phyloP scores from a whole-genome alignment of 352 stramenopile genomes.

The Pythium coloratum region DNA sequence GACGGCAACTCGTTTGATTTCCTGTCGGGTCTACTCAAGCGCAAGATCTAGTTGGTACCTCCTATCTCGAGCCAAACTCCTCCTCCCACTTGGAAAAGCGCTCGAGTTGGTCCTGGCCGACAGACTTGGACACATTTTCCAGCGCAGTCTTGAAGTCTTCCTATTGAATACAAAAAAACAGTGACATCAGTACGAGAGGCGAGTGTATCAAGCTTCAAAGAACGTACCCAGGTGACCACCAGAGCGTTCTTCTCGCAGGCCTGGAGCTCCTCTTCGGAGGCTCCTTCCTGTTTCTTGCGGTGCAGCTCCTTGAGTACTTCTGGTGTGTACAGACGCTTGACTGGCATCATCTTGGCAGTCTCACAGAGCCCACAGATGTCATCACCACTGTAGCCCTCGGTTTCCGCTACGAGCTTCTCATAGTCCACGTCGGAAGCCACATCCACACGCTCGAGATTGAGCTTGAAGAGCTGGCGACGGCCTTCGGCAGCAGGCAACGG shows the following conservation, averaged over 20 bases:
- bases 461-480: slow-evolving; percentile 67
- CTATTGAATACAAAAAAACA: slow-evolving; percentile 14
- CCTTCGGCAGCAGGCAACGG: slow-evolving; percentile 39
- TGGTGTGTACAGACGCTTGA: slow-evolving; percentile 45
- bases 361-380: slow-evolving; percentile 49
- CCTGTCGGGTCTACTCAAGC: slow-evolving; percentile 80
- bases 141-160: slow-evolving; percentile 67
- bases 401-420: slow-evolving; percentile 65
- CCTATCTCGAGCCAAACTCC: slow-evolving; percentile 81
- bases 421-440: slow-evolving; percentile 76
- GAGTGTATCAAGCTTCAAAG: too few species aligned
- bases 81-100: slow-evolving; percentile 77
- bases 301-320: slow-evolving; percentile 50
- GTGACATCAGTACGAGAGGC: not conserved
- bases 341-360: slow-evolving; percentile 52
- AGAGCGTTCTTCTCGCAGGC: slow-evolving; percentile 59
- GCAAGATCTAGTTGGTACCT: slow-evolving; percentile 60
- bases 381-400: slow-evolving; percentile 53
- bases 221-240: slow-evolving; percentile 47
- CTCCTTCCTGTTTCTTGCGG: slow-evolving; percentile 55
- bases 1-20: slow-evolving; percentile 92
- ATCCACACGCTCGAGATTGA: slow-evolving; percentile 80
- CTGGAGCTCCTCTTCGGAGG: slow-evolving; percentile 52
- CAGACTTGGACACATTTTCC: slow-evolving; percentile 82
- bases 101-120: slow-evolving; percentile 71